Evolutionary conservation across 768 basidiomycete genomes (phyloP).

Genomic region (Suillus cothurnatus): DNA sequence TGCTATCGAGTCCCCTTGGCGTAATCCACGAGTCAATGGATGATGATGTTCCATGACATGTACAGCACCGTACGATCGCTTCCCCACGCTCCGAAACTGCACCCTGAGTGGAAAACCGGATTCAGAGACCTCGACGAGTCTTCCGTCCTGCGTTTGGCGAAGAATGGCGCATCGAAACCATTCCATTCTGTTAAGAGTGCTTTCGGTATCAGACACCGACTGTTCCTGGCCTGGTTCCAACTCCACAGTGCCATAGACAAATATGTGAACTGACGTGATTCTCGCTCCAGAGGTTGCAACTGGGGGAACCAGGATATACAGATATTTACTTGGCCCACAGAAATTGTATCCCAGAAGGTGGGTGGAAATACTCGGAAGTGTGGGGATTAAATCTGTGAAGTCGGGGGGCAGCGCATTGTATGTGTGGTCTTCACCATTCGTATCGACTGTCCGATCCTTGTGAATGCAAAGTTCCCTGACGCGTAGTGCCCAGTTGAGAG

Average conservation of each 20-base stretch:
- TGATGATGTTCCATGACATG: background rate
- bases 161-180: constrained; percentile 5
- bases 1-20: constrained; percentile 1
- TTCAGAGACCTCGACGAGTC: background rate
- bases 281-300: background rate
- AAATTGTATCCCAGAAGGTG: background rate
- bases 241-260: constrained; percentile 1
- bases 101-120: background rate
- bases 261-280: background rate
- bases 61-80: background rate
- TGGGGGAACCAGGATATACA: background rate
- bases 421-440: background rate
- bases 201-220: background rate
- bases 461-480: background rate
- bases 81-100: background rate
- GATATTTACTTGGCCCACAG: constrained; percentile 1
- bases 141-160: background rate
- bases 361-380: background rate
- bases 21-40: background rate
- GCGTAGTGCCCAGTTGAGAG: constrained; percentile 3
- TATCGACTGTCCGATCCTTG: background rate
- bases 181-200: constrained; percentile 1
- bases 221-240: background rate
- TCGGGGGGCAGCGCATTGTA: background rate
- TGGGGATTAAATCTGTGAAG: background rate